These are phyloP conservation scores for Xylaria sp. DNA, from an alignment of 2,329 filamentous ascomycete genomes.

Conservation along the genomic window DNA sequence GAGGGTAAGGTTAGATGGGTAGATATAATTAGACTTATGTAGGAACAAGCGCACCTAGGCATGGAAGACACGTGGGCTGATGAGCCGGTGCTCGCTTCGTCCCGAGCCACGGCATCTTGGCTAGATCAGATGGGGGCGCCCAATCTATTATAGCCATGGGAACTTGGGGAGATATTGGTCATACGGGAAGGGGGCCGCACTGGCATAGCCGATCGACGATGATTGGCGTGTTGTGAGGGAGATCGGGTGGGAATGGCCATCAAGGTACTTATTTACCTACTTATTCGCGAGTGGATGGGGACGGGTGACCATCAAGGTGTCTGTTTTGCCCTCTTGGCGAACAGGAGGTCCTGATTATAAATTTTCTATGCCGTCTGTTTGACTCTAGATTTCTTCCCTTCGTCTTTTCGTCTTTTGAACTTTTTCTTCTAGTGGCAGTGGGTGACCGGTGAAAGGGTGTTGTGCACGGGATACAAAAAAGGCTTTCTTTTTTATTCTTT, in stretches of 20 bases:
- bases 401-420: not conserved
- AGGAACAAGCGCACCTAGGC: not conserved
- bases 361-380: conserved; percentile 4
- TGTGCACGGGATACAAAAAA: not conserved
- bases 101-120: conserved; percentile 21
- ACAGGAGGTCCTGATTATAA: conserved; percentile 27
- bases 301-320: conserved; percentile 36
- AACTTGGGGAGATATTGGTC: no score
- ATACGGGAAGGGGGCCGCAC: conserved; percentile 3
- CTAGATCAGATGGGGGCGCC: conserved; percentile 28
- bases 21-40: conserved; percentile 9
- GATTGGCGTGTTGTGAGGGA: conserved; percentile 22
- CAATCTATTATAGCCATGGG: no score
- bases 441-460: not conserved
- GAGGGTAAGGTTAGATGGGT: conserved; percentile 30
- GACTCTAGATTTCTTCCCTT: not conserved
- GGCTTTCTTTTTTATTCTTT: not conserved
- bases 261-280: conserved; percentile 26
- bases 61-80: conserved; percentile 12
- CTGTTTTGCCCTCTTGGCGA: conserved; percentile 26
- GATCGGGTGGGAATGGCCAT: conserved; percentile 21
- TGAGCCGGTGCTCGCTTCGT: not conserved
- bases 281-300: not conserved
- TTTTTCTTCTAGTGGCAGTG: not conserved
- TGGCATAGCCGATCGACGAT: conserved; percentile 24